These are phyloP conservation scores for Aspergillus cristatus DNA, from an alignment of 495 filamentous ascomycete species.

Conservation along the genomic window DNA sequence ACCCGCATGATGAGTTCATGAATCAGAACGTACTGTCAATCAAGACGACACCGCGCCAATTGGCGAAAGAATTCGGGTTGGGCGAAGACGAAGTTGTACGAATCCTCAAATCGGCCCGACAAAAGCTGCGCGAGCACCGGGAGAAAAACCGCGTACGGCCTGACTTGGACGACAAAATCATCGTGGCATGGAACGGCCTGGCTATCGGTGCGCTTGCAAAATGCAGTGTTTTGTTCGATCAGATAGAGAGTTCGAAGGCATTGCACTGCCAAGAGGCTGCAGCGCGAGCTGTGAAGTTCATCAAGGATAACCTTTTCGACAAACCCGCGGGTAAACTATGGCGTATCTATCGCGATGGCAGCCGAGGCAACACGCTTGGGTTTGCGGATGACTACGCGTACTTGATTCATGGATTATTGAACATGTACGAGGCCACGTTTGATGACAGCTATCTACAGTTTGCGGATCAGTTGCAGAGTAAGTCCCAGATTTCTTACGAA, in stretches of 20 bases:
- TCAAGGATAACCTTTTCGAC: conserved; percentile 71
- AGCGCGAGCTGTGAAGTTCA: conserved; percentile 61
- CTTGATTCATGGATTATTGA: conserved; percentile 71
- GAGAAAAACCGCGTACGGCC: conserved; percentile 70
- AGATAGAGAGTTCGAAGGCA: conserved; percentile 49
- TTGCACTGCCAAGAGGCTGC: conserved; percentile 55
- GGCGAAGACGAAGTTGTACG: conserved; percentile 60
- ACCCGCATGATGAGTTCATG: conserved; percentile 89
- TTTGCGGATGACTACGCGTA: conserved; percentile 97
- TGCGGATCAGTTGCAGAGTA: conserved; percentile 76
- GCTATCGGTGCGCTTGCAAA: conserved; percentile 77
- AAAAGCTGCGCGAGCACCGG: conserved; percentile 63
- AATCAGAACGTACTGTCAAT: conserved; percentile 60
- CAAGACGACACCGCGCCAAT: conserved; percentile 48
- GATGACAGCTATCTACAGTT: conserved; percentile 71
- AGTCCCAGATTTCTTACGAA: conserved; percentile 12
- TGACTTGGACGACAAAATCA: conserved; percentile 84
- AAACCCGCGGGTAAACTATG: conserved; percentile 51
- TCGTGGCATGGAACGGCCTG: conserved; percentile 81
- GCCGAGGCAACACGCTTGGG: conserved; percentile 55
- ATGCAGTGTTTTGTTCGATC: conserved; percentile 55
- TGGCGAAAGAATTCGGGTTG: conserved; percentile 73
- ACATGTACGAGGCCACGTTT: conserved; percentile 82
- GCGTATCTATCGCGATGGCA: conserved; percentile 67
- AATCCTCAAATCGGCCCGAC: conserved; percentile 58